Evolutionary conservation across 2,329 filamentous ascomycete species (phyloP), one percentile per base, ranked within the genome.

Genomic region (Ophiostoma ips): DNA sequence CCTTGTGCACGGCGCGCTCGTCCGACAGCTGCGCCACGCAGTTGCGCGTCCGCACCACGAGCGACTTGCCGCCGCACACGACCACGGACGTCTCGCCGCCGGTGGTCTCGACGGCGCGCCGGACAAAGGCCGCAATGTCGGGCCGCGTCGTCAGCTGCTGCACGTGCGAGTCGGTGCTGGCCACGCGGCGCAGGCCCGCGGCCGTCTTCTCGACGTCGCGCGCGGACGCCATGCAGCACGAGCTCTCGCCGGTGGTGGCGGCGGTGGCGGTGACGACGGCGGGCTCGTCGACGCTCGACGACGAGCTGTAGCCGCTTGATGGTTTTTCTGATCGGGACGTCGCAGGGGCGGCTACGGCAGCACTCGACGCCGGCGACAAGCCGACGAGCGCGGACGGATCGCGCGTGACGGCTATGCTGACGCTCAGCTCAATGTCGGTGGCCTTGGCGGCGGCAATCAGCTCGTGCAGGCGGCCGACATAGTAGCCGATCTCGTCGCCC

Each of bases 1-100:
- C 77, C 60, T 81, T 81, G 58, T 81, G 77, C 19, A 81, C 77
- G 1, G 73, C 77, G 37, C 77, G 64, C 62, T 81, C 77, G 56
- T 81, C 76, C 49, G 75, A 77, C 53, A 81, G 54, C 30, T 62
- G 64, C 2, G 72, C 71, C 3, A 81, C 75, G 51, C 67, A 71
- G 55, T 77, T 80, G 51, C 77, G 66, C 13, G 75, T 71, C 43
- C 64, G 64, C 2, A 73, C 66, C 2, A 77, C 75, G 21, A 81
- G 62, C 44, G 71, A 71, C 47, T 69, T 69, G 1, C 77, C 77
- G 13, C 76, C 77, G 53, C 77, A 81, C 0, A 79, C 77, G 0
- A 77, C 71, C 0, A 81, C 71, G 1, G 71, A 72, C n/a, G 76
- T 79, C 64, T 81, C 77, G 24, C 77, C 77, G 52, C 71, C 73